Evolutionary conservation across 2,329 filamentous ascomycete species (phyloP), one percentile per base, ranked within the genome.

Genomic region (Fusarium miscanthi): DNA sequence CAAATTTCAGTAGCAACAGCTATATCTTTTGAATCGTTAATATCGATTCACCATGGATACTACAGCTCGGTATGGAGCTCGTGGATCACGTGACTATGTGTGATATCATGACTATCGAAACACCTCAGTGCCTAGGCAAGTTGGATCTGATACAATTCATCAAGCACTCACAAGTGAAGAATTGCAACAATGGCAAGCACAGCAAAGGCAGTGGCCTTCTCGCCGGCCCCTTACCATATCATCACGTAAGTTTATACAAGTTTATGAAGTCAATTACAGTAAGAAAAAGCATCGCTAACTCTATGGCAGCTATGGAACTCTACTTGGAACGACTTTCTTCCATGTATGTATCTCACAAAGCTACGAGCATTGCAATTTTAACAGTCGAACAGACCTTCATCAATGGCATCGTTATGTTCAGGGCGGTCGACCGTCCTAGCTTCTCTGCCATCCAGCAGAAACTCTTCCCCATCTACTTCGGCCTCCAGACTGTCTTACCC

Each of bases 391-490:
- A 93, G 90, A 92, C 93, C 61, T 98, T 97, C 82, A 81, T 91
- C 78, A 89, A 89, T 77, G 88, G 94, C 65, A 89, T 94, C 58
- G 86, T 95, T 61, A 91, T 94, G 77, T 97, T 92, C 86, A 91
- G 88, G 78, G 87, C 89, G 16, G 90, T 98, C 41, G 90, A 94
- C 31, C 90, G 94, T 31, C 89, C 93, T 0, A 90, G 94, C 79
- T 98, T 99, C 85, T 90, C 92, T 31, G 87, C 90, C 23, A 88
- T 98, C 37, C 95, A 98, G 82, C 87, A 90, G 73, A 89, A 89
- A 71, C 89, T 95, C 59, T 97, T 98, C 84, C 94, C 94, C 38
- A 87, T 94, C 77, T 99, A 97, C 86, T 98, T 98, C 81, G 86
- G 89, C 49, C 85, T 98, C 63, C 95, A 98, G 84, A 91, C 94